These are phyloP conservation scores for Globisporangium spinosum DNA, from an alignment of 352 stramenopile species.

Conservation along the genomic window DNA sequence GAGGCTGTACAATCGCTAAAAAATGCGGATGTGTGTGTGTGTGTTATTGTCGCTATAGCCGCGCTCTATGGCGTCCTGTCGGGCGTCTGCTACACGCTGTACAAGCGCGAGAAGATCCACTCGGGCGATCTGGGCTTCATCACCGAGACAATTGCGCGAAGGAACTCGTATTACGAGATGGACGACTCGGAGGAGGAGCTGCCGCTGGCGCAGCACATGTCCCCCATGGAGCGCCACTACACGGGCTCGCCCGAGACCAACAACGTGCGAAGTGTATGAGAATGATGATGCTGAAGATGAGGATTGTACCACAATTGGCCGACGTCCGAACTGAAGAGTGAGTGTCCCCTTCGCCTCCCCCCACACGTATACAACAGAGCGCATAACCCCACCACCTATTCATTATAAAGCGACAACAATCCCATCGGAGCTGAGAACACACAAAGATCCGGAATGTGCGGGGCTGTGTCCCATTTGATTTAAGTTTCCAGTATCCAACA, in stretches of 20 bases:
- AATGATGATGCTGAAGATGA: not conserved
- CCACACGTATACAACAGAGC: not conserved
- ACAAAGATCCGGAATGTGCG: not conserved
- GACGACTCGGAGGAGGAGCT: slow-evolving; percentile 73
- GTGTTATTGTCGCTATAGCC: slow-evolving; percentile 21
- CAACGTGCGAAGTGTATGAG: slow-evolving; percentile 11
- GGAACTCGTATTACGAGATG: slow-evolving; percentile 50
- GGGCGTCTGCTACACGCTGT: slow-evolving; percentile 49
- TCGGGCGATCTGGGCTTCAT: slow-evolving; percentile 38
- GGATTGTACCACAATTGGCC: not conserved
- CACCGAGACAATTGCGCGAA: slow-evolving; percentile 43
- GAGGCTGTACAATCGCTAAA: not conserved
- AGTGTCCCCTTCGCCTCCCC: not conserved
- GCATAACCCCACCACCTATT: not conserved
- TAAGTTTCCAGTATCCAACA: no score
- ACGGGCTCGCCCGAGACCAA: slow-evolving; percentile 13
- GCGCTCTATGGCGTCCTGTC: slow-evolving; percentile 52
- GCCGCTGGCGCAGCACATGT: slow-evolving; percentile 65
- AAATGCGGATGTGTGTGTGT: not conserved
- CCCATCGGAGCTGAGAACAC: not conserved
- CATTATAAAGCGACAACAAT: not conserved
- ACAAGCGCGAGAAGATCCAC: slow-evolving; percentile 49
- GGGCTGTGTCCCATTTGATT: no score
- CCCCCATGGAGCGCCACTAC: slow-evolving; percentile 35
- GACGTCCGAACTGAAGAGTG: not conserved